These are phyloP conservation scores for Ustilago lituana DNA, from an alignment of 1,284 basidiomycete species.

Conservation along the genomic window DNA sequence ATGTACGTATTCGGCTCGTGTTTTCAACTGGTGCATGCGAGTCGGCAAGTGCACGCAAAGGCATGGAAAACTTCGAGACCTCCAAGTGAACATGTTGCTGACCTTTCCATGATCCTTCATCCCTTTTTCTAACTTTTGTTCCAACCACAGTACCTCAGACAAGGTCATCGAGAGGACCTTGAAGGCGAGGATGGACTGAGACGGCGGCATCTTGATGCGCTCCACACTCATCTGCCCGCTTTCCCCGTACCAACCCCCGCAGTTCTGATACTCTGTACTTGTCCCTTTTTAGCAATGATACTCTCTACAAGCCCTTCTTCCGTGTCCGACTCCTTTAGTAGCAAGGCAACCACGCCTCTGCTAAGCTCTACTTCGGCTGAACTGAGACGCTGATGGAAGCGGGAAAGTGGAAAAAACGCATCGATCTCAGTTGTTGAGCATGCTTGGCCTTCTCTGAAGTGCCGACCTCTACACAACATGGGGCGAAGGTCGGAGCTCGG, in stretches of 20 bases:
- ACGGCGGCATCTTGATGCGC: conserved; percentile 62
- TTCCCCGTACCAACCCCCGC: neutral
- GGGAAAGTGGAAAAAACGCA: too few relatives aligned
- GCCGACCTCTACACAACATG: neutral
- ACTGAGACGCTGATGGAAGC: too few relatives aligned
- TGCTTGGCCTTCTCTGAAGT: neutral
- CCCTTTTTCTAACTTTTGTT: neutral
- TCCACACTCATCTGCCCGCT: neutral
- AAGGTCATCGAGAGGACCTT: conserved; percentile 65
- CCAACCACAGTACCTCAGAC: conserved; percentile 57
- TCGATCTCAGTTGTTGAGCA: too few relatives aligned
- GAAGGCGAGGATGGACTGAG: conserved; percentile 77
- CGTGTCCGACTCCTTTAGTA: too few relatives aligned
- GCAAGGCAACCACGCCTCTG: too few relatives aligned
- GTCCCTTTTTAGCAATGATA: conserved; percentile 21
- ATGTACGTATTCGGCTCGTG: conserved; percentile 75
- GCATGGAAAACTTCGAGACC: too few relatives aligned
- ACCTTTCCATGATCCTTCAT: neutral
- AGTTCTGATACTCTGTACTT: conserved; percentile 27
- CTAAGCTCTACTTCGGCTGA: too few relatives aligned
- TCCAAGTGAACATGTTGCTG: neutral
- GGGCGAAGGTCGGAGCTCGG: neutral
- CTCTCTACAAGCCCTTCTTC: neutral
- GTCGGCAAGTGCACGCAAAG: too few relatives aligned
- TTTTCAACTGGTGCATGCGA: neutral